phyloP scores from a whole-genome alignment of 179 eudicot genomes.

The Camellia oleifera region DNA sequence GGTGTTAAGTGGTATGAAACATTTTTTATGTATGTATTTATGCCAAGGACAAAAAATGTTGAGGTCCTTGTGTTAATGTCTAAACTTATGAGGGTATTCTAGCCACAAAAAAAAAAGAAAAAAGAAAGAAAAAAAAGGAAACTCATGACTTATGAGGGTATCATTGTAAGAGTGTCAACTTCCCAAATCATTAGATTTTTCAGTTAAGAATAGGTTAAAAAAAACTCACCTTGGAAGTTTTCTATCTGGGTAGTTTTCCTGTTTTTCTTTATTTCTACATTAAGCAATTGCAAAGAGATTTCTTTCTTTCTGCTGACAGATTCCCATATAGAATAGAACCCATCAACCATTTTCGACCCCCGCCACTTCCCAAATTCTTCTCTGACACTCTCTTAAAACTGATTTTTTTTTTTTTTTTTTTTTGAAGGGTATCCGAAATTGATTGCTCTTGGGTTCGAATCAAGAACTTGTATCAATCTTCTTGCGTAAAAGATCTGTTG shows the following conservation, averaged over 20 bases:
- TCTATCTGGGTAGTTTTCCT: neutral
- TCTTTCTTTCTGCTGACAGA: conserved; percentile 21
- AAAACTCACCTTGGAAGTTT: neutral
- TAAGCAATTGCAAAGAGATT: conserved; percentile 20
- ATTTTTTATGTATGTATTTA: too few relatives aligned
- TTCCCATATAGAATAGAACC: conserved; percentile 5
- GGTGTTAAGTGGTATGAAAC: too few relatives aligned
- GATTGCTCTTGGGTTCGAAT: neutral
- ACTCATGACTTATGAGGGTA: neutral
- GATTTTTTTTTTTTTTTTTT: neutral
- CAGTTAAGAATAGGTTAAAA: neutral
- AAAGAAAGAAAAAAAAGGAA: neutral
- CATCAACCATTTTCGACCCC: conserved; percentile 15
- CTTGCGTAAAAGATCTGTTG: neutral
- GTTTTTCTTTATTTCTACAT: conserved; percentile 8
- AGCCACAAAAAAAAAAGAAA: too few relatives aligned
- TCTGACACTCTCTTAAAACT: neutral
- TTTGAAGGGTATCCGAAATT: too few relatives aligned
- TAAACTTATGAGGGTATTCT: neutral
- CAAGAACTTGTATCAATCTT: neutral
- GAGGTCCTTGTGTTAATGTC: neutral
- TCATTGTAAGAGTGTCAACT: neutral
- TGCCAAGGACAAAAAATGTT: neutral
- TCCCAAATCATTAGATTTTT: neutral
- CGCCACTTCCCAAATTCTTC: conserved; percentile 2